Conservation (phyloP, 2,329 filamentous ascomycete genomes). For the Dactylellina drechsleri region DNA sequence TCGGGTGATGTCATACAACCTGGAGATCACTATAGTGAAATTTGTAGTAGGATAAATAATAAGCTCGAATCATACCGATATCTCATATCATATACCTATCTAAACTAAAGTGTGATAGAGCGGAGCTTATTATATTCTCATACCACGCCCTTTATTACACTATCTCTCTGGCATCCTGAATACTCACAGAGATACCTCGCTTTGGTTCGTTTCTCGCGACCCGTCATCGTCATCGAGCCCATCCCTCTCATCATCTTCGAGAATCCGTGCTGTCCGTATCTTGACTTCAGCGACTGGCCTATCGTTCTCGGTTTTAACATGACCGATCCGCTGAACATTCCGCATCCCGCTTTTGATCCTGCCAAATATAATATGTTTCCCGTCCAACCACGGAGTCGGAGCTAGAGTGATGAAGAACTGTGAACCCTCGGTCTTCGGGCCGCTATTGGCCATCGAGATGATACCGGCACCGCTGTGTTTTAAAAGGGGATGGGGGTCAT, state of each 20-base stretch:
- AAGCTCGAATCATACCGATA: no score
- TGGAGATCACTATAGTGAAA: no score
- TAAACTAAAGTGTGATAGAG: no score
- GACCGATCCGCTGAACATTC: constrained; percentile 85
- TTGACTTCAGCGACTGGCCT: constrained; percentile 82
- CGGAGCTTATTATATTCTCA: no score
- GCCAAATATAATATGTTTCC: constrained; percentile 97
- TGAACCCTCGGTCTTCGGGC: constrained; percentile 89
- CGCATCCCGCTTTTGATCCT: constrained; percentile 84
- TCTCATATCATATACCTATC: no score
- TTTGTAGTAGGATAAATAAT: no score
- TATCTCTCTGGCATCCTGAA: no score
- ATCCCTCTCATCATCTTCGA: constrained; percentile 62
- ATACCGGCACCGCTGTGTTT: constrained; percentile 94
- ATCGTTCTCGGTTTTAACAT: constrained; percentile 89
- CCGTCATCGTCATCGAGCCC: background rate
- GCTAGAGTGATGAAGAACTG: constrained; percentile 97
- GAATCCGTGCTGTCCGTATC: constrained; percentile 76
- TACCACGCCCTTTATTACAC: no score
- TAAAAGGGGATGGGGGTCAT: constrained; percentile 80
- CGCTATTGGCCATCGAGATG: constrained; percentile 96
- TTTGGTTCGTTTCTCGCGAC: no score
- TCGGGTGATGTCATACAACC: no score
- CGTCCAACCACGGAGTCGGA: constrained; percentile 94
- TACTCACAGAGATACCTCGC: no score